These are phyloP conservation scores for Leptodermis oblonga DNA, from an alignment of 257 asterid genomes.

Conservation along the genomic window DNA sequence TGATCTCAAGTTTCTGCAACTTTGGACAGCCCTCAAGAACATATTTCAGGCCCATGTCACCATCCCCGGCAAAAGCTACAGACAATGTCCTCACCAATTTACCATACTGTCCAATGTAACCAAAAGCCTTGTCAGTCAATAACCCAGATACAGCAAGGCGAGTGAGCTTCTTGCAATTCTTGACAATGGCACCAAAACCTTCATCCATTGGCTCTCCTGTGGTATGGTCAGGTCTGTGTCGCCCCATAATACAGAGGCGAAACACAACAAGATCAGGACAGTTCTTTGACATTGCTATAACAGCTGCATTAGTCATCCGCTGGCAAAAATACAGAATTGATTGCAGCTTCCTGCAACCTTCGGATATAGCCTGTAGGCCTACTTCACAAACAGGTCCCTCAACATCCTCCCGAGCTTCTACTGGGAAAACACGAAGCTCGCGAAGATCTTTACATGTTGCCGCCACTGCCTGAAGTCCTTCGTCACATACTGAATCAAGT, in stretches of 20 bases:
- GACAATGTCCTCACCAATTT: conserved; percentile 47
- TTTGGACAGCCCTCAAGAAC: conserved; percentile 50
- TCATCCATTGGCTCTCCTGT: conserved; percentile 57
- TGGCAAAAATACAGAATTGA: conserved; percentile 52
- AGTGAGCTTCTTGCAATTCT: conserved; percentile 54
- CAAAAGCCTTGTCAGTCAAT: conserved; percentile 43
- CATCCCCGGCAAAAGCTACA: conserved; percentile 50
- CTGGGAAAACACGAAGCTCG: conserved; percentile 54
- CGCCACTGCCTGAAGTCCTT: conserved; percentile 57
- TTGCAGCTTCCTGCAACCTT: conserved; percentile 50
- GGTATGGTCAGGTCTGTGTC: conserved; percentile 39
- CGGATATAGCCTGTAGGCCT: conserved; percentile 49
- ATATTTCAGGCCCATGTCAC: conserved; percentile 39
- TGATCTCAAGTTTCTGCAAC: conserved; percentile 50
- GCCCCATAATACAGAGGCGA: conserved; percentile 54
- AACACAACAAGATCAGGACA: conserved; percentile 47
- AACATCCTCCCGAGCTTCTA: conserved; percentile 37
- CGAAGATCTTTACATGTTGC: conserved; percentile 45
- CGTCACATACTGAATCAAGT: conserved; percentile 47
- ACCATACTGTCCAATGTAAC: conserved; percentile 45
- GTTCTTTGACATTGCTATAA: conserved; percentile 47
- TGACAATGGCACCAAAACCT: conserved; percentile 57
- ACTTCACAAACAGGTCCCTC: conserved; percentile 51
- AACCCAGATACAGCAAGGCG: conserved; percentile 51
- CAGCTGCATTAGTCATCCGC: conserved; percentile 52